Conservation (phyloP, 495 filamentous ascomycete genomes). For the Trichoderma virens region DNA sequence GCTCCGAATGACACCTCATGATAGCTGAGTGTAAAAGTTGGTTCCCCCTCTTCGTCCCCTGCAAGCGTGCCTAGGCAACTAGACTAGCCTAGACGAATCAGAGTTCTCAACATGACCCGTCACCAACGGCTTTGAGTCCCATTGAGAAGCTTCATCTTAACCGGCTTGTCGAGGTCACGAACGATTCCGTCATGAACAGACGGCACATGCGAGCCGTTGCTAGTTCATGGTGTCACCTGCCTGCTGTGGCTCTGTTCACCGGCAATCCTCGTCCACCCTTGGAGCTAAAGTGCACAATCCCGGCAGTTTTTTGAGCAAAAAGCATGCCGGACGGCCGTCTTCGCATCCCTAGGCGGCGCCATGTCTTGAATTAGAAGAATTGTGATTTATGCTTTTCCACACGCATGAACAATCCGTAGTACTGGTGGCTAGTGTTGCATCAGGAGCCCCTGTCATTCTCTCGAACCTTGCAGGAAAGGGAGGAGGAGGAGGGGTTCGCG, state of each 20-base stretch:
- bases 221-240: not conserved
- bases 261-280: not conserved
- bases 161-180: not conserved
- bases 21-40: not conserved
- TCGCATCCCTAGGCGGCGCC: constrained; percentile 2
- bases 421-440: not conserved
- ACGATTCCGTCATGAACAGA: not conserved
- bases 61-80: not conserved
- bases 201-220: not conserved
- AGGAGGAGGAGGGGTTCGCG: not conserved
- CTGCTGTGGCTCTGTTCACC: not conserved
- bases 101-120: not conserved
- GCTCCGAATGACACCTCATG: not conserved
- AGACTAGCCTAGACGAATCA: not conserved
- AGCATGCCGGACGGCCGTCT: not conserved
- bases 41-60: not conserved
- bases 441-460: not conserved
- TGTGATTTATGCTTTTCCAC: not conserved
- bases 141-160: not conserved
- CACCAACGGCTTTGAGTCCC: not conserved
- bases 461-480: not conserved
- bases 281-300: not conserved
- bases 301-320: not conserved
- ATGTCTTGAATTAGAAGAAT: not conserved
- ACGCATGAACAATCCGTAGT: not conserved